Evolutionary conservation across 345 rosid genomes (phyloP).

Genomic region (Noccaea bulbosa): DNA sequence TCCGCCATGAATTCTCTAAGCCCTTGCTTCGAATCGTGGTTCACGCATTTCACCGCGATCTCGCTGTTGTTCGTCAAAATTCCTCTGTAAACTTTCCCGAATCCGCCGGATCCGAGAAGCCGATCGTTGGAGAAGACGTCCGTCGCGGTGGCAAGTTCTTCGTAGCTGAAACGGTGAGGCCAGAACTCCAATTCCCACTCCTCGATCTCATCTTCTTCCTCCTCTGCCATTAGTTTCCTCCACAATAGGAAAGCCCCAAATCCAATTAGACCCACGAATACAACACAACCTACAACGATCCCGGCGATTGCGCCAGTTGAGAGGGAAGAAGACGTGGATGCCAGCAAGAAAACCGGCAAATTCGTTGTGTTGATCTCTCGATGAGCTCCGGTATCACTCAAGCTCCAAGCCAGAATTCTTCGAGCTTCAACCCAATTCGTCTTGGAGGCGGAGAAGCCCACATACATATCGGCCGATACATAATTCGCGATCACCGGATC

Average conservation of each 20-base stretch:
- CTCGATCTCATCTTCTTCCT: constrained; percentile 68
- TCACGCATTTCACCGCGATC: constrained; percentile 81
- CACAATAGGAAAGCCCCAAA: constrained; percentile 50
- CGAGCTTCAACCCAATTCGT: constrained; percentile 69
- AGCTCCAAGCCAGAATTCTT: constrained; percentile 87
- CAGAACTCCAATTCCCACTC: constrained; percentile 93
- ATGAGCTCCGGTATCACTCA: constrained; percentile 65
- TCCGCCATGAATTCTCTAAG: constrained; percentile 95
- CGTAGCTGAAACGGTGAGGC: constrained; percentile 90
- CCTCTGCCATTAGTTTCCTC: constrained; percentile 47
- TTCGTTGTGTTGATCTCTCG: constrained; percentile 67
- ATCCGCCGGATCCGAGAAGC: constrained; percentile 83
- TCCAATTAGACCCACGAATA: constrained; percentile 45
- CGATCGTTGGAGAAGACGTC: constrained; percentile 61
- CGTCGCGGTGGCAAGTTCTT: constrained; percentile 66
- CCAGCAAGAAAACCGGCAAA: constrained; percentile 57
- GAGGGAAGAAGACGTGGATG: constrained; percentile 53
- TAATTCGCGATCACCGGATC: constrained; percentile 71
- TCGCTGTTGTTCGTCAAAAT: constrained; percentile 54
- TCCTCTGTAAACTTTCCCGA: constrained; percentile 79
- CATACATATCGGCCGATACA: constrained; percentile 74
- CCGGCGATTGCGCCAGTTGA: constrained; percentile 71
- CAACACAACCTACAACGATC: constrained; percentile 59
- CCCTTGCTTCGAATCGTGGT: constrained; percentile 90
- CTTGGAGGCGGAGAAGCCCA: constrained; percentile 82